Percentiles rank a stretch among this genome's conserved stretches.
Evolutionary conservation across 1,284 basidiomycete genomes (phyloP).

Genomic region (Cutaneotrichosporon sp.): DNA sequence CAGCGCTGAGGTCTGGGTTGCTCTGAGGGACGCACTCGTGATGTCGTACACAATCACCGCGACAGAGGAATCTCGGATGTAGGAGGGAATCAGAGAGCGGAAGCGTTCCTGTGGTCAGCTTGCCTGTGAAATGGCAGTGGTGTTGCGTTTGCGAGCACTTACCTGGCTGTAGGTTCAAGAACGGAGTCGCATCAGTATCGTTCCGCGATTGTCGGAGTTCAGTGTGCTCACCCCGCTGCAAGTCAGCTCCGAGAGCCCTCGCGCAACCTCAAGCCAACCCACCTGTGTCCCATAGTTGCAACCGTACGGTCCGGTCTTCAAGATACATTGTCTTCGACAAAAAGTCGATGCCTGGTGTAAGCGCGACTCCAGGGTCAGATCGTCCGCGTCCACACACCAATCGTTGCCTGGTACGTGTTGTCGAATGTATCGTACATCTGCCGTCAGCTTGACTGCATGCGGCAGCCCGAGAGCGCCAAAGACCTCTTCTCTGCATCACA

Average conservation of each 20-base stretch:
- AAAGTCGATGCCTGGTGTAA: slow-evolving; percentile 75
- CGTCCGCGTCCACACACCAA: slow-evolving; percentile 53
- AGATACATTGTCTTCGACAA: slow-evolving; percentile 99
- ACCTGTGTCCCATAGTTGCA: slow-evolving; percentile 99
- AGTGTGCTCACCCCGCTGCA: slow-evolving; percentile 31
- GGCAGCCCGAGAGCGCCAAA: background rate
- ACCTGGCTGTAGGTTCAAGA: slow-evolving; percentile 32
- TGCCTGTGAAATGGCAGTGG: background rate
- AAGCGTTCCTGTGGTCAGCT: slow-evolving; percentile 73
- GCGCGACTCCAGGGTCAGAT: too few relatives aligned
- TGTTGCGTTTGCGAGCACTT: background rate
- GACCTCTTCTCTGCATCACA: too few relatives aligned
- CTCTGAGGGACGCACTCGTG: slow-evolving; percentile 65
- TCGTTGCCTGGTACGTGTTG: slow-evolving; percentile 99
- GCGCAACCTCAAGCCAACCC: slow-evolving; percentile 46
- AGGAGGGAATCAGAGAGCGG: slow-evolving; percentile 94
- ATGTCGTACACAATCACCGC: slow-evolving; percentile 99
- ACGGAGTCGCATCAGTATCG: slow-evolving; percentile 6
- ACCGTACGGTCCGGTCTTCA: slow-evolving; percentile 92
- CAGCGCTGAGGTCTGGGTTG: background rate
- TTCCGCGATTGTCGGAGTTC: background rate
- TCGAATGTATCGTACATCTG: slow-evolving; percentile 99
- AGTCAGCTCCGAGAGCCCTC: too few relatives aligned
- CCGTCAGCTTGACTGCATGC: slow-evolving; percentile 10
- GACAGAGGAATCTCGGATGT: slow-evolving; percentile 97